Evolutionary conservation across 176 grass and related monocot genomes (phyloP), one percentile per base, ranked within the genome.

Genomic region (Oryza meridionalis): DNA sequence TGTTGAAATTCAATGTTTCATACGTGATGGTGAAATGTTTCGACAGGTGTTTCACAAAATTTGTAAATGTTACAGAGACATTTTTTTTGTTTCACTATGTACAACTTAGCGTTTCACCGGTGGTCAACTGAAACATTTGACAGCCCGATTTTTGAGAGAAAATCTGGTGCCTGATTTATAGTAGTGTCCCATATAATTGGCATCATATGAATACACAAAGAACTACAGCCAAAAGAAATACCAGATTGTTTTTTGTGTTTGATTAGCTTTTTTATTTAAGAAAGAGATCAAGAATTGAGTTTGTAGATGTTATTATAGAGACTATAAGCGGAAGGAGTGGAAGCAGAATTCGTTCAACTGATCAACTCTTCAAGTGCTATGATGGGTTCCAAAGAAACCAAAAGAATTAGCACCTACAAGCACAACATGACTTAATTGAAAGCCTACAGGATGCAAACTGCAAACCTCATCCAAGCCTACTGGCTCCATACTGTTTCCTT

Each of bases 401-500:
- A 5, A 65, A 46, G 49, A 61, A 67, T 15, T 81, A 87, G 46
- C 8, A 66, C 1, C 3, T 21, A 47, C 35, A 73, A 50, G 75
- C 42, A 21, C 38, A 67, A 73, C 45, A 70, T 81, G 72, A 50
- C 42, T 65, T 51, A 71, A 29, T 69, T 72, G 32, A 73, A 80
- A 82, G 65, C 25, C 73, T 55, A 81, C 72, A 72, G 81, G 77
- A 32, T 59, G 29, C 79, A 86, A 77, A 91, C 86, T 58, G 29
- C 79, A 86, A 77, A 94, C 89, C 92, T 91, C 77, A 70, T 84
- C 81, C 46, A 83, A 74, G 47, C 47, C 73, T 72, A 79, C 76
- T 44, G 85, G 73, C 22, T 74, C 87, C 35, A 61, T 62, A 77
- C 31, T 58, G 77, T 84, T 78, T 75, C 67, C 78, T 81, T 86